Conservation (phyloP, 148 eudicot genomes). For the Cornus controversa region DNA sequence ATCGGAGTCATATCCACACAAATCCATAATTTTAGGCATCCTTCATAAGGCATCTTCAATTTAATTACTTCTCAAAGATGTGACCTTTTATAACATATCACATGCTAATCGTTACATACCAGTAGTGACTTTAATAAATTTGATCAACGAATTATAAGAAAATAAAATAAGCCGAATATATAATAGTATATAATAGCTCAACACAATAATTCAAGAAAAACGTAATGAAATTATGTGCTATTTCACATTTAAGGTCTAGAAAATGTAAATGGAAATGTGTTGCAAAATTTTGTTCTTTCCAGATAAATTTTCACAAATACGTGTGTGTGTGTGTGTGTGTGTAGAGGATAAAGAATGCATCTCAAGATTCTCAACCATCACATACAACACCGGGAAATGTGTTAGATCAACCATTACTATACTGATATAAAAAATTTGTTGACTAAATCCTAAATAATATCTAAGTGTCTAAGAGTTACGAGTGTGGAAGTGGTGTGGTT, state of each 20-base stretch:
- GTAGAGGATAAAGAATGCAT: constrained; percentile 8
- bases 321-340: no score
- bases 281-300: neutral
- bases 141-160: neutral
- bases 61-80: neutral
- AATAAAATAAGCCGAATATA: neutral
- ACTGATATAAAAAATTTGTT: no score
- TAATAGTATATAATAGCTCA: neutral
- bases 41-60: neutral
- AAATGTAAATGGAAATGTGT: neutral
- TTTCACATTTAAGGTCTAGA: neutral
- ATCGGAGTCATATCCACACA: neutral
- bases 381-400: neutral
- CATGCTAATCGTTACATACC: neutral
- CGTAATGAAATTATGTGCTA: neutral
- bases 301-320: neutral
- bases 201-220: neutral
- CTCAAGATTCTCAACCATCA: constrained; percentile 7
- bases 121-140: neutral
- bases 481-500: neutral
- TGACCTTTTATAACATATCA: neutral
- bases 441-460: neutral
- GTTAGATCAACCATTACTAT: neutral
- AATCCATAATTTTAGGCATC: neutral
- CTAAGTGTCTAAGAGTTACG: neutral